Conservation (phyloP, 441 rosid species). For the Pelargonium citronellum region DNA sequence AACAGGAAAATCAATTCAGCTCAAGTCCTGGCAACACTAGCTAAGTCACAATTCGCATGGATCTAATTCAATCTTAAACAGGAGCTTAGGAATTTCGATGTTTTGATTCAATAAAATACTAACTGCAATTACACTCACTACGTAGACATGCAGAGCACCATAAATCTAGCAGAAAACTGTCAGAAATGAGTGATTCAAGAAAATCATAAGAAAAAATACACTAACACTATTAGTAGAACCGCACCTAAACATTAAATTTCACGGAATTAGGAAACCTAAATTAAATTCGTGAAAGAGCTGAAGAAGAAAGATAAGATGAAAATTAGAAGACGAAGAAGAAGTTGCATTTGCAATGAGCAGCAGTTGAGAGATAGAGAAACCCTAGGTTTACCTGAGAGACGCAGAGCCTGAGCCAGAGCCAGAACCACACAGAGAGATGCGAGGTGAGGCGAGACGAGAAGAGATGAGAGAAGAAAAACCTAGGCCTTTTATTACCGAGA, state of each 20-base stretch:
- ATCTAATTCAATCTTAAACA: background rate
- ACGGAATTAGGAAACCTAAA: background rate
- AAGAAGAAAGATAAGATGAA: background rate
- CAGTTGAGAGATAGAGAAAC: background rate
- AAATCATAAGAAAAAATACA: background rate
- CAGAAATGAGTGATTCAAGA: background rate
- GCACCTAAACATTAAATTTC: background rate
- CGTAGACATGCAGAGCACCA: background rate
- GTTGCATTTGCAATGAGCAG: background rate
- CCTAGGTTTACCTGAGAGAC: slow-evolving; percentile 6
- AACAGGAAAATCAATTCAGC: background rate
- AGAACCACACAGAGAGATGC: background rate
- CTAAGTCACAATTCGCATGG: background rate
- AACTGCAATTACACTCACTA: background rate
- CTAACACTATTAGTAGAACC: background rate
- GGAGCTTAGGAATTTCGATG: background rate
- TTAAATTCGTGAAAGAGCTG: background rate
- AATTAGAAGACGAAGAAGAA: background rate
- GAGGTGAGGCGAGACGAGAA: background rate
- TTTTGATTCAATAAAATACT: background rate
- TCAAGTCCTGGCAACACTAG: background rate
- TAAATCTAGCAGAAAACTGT: background rate
- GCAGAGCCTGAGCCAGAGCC: background rate
- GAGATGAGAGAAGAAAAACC: background rate
- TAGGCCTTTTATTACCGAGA: background rate